Evolutionary conservation across 179 eudicot species (phyloP), one percentile per base, ranked within the genome.

Genomic region (Beta macrorhiza): DNA sequence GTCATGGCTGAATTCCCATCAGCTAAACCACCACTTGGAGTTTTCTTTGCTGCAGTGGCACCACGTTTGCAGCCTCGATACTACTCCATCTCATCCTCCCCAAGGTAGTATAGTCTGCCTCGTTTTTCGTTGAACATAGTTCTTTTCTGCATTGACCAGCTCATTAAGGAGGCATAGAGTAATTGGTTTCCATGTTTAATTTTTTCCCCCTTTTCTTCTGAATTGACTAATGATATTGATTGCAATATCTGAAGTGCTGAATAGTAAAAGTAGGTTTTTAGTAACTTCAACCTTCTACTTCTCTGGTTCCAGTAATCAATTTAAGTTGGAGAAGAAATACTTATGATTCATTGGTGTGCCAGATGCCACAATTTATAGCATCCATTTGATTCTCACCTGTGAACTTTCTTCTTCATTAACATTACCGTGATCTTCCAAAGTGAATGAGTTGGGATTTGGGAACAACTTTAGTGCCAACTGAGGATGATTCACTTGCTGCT

Each of bases 11-110:
- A 90, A 49, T 96, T 96, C 79, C 95, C 97, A 56, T 96, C 99
- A 59, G 95, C 96, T 78, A 97, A 89, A 78, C 99, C 99, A 76
- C 90, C 99, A 17, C 91, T 97, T 68, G 99, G 99, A 29, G 99
- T 96, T 77, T 94, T 96, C 93, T 96, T 96, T 87, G 99, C 99
- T 55, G 89, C 93, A 13, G 86, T 96, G 77, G 90, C 98, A 19
- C 97, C 99, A 5, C 98, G 93, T 49, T 86, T 96, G 83, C 93
- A 89, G 91, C 98, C 99, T 47, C 87, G 99, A 91, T 96, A 87
- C 87, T 96, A 96, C 83, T 96, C 99, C 16, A 96, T 96, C 80
- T 96, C 98, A 55, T 96, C 99, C 77, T 96, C 99, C 71, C 93
- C 99, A 61, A 84, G 87, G 98, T 96, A 79, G 0, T 56, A 16